phyloP scores from a whole-genome alignment of 106 monocot species.

The Gastrodia elata region DNA sequence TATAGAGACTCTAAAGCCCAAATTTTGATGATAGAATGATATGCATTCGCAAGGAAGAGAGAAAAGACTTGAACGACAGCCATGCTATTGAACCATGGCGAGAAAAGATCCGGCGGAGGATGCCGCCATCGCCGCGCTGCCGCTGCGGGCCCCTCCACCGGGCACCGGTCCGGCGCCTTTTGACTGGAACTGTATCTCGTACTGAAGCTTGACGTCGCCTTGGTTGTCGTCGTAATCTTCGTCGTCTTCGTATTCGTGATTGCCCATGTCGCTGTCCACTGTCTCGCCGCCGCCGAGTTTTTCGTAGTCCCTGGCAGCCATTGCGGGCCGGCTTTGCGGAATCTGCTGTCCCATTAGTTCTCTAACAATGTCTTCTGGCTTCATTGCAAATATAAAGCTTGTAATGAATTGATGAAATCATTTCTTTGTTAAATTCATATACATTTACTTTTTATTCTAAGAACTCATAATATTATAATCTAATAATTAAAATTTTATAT shows the following conservation, averaged over 20 bases:
- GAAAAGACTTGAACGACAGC: neutral
- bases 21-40: neutral
- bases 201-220: slow-evolving; percentile 32
- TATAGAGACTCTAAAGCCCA: neutral
- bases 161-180: neutral
- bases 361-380: slow-evolving; percentile 51
- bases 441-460: too few species aligned
- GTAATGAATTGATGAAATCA: too few species aligned
- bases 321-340: neutral
- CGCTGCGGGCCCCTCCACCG: slow-evolving; percentile 8
- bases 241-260: slow-evolving; percentile 19
- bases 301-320: slow-evolving; percentile 11
- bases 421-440: too few species aligned
- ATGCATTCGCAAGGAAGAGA: neutral
- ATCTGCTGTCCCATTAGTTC: neutral
- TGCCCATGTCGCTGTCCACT: slow-evolving; percentile 12
- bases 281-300: slow-evolving; percentile 1
- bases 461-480: too few species aligned
- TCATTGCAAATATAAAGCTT: slow-evolving; percentile 23
- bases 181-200: slow-evolving; percentile 59
- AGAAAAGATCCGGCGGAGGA: slow-evolving; percentile 20
- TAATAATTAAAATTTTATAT: too few species aligned
- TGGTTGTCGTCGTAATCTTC: slow-evolving; percentile 46
- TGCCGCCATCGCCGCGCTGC: neutral
- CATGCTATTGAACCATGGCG: slow-evolving; percentile 47